Evolutionary conservation across 2,329 filamentous ascomycete species (phyloP).

Genomic region (Ophiocordyceps robertsii): DNA sequence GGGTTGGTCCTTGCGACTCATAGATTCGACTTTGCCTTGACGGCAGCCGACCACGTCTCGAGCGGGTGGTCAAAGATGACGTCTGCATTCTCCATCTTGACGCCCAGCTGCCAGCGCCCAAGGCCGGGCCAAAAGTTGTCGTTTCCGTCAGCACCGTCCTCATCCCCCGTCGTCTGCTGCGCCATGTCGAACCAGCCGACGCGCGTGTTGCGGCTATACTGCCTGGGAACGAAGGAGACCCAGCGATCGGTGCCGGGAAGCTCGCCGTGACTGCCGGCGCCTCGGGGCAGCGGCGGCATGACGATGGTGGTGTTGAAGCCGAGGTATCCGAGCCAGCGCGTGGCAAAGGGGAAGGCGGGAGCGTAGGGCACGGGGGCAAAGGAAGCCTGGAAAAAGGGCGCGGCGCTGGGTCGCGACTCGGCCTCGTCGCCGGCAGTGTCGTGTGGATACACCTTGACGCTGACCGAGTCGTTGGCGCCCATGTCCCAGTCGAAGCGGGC

Average conservation of each 20-base stretch:
- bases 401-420: slow-evolving; percentile 18
- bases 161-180: slow-evolving; percentile 16
- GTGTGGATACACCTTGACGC: slow-evolving; percentile 30
- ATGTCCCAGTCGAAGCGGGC: slow-evolving; percentile 34
- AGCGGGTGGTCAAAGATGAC: slow-evolving; percentile 15
- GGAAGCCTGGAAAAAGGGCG: slow-evolving; percentile 31
- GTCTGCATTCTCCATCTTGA: slow-evolving; percentile 23
- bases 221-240: slow-evolving; percentile 22
- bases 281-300: slow-evolving; percentile 34
- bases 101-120: slow-evolving; percentile 27
- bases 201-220: slow-evolving; percentile 16
- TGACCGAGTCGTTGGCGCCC: slow-evolving; percentile 19
- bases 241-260: slow-evolving; percentile 32
- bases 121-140: slow-evolving; percentile 35
- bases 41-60: slow-evolving; percentile 10
- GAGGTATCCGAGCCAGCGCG: slow-evolving; percentile 21
- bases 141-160: slow-evolving; percentile 6
- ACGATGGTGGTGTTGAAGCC: slow-evolving; percentile 29
- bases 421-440: slow-evolving; percentile 17
- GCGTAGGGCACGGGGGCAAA: slow-evolving; percentile 26
- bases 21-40: background rate
- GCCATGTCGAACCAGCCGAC: slow-evolving; percentile 33
- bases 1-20: too few species aligned
- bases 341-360: slow-evolving; percentile 30
- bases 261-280: slow-evolving; percentile 23